Conservation (phyloP, 768 basidiomycete genomes). For the Pleurotus ostreatus region DNA sequence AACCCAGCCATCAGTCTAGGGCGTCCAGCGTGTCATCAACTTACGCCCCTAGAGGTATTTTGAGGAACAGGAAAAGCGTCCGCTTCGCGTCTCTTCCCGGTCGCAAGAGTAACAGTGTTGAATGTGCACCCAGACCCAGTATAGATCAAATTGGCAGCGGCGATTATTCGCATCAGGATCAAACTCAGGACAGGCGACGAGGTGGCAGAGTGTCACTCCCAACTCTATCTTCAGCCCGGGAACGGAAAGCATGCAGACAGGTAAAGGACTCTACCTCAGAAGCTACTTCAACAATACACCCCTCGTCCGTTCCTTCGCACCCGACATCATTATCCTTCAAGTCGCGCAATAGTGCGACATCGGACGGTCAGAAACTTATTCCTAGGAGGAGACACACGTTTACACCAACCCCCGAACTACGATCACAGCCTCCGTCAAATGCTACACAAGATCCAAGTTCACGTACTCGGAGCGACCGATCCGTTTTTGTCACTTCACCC, state of each 20-base stretch:
- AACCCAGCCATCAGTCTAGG: slow-evolving; percentile 6
- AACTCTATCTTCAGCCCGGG: background rate
- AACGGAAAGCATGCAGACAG: too few species aligned
- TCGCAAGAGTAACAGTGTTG: slow-evolving; percentile 3
- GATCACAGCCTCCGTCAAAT: background rate
- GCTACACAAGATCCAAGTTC: background rate
- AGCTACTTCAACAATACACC: too few species aligned
- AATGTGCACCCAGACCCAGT: background rate
- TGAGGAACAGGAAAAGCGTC: slow-evolving; percentile 38
- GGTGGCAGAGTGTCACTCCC: slow-evolving; percentile 3
- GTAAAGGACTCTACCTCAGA: too few species aligned
- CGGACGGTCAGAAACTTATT: too few species aligned
- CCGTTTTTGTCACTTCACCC: background rate
- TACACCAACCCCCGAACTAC: background rate
- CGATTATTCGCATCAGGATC: slow-evolving; percentile 5
- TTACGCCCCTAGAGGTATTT: slow-evolving; percentile 25
- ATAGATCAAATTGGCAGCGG: background rate
- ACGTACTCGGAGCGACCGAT: background rate
- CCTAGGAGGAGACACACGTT: slow-evolving; percentile 1
- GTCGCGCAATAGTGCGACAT: too few species aligned
- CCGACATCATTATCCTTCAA: too few species aligned
- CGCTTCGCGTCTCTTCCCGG: slow-evolving; percentile 35
- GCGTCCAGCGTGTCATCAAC: slow-evolving; percentile 16
- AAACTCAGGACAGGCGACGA: slow-evolving; percentile 6
- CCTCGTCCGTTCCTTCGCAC: too few species aligned